Conservation (phyloP, 768 basidiomycete genomes). For the Lentinula sp. region DNA sequence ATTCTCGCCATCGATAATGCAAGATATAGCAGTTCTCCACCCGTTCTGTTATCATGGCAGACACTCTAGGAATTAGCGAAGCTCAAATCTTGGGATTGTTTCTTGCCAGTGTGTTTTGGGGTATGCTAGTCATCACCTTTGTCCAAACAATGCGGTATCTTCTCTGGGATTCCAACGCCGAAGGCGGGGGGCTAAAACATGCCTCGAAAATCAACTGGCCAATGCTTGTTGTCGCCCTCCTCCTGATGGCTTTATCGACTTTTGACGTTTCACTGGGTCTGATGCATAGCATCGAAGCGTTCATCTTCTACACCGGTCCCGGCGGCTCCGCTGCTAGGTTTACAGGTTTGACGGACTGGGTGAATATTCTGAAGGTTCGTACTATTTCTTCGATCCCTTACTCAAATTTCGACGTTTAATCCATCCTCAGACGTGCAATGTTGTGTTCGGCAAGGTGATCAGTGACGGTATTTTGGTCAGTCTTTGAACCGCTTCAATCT, state of each 20-base stretch:
- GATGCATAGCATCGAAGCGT: slow-evolving; percentile 10
- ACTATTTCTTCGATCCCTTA: neutral
- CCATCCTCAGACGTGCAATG: slow-evolving; percentile 4
- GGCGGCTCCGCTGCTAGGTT: slow-evolving; percentile 4
- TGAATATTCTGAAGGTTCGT: slow-evolving; percentile 9
- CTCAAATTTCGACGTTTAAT: neutral
- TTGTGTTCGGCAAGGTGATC: slow-evolving; percentile 2
- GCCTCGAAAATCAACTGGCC: slow-evolving; percentile 8
- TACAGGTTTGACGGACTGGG: slow-evolving; percentile 9
- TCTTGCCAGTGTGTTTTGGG: slow-evolving; percentile 1
- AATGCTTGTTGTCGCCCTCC: slow-evolving; percentile 8
- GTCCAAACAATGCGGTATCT: neutral
- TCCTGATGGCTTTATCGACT: slow-evolving; percentile 6
- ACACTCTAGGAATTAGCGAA: slow-evolving; percentile 1
- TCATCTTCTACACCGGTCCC: slow-evolving; percentile 9
- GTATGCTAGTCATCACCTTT: slow-evolving; percentile 1
- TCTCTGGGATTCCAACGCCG: neutral
- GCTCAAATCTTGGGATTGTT: slow-evolving; percentile 4
- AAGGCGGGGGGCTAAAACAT: neutral
- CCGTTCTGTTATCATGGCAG: neutral
- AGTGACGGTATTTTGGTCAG: slow-evolving; percentile 10
- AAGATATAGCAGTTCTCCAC: neutral
- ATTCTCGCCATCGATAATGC: neutral
- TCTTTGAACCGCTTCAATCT: neutral
- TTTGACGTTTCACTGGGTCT: slow-evolving; percentile 8